Evolutionary conservation across 2,329 filamentous ascomycete species (phyloP), one percentile per base, ranked within the genome.

Genomic region (Zasmidium citrigriseum): DNA sequence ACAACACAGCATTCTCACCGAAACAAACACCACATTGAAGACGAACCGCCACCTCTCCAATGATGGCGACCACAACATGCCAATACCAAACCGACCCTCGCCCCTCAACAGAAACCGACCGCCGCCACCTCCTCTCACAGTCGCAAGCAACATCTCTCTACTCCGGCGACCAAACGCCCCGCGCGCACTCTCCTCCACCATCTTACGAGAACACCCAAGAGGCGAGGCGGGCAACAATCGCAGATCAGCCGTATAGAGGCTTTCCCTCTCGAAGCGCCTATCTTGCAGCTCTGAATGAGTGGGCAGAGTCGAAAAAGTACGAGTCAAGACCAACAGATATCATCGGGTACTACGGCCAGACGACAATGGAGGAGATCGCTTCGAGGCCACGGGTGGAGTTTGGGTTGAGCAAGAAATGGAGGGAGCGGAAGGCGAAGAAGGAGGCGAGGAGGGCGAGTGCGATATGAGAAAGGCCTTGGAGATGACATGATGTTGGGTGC

Each of bases 81-180:
- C 48, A 22, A 10, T 16, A 27, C 34, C 34, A 34, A 14, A 41
- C 34, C 34, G 4, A 41, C 34, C 0, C 96, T 11, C 41, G 53
- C 46, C 4, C n/a, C 20, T 55, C 52, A 2, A 55, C 34, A 16
- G 72, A 72, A 14, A 79, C 81, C n/a, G 78, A 78, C 5, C 60
- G 59, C 4, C 54, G 62, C n/a, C 51, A 65, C 38, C 62, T 64
- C 51, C 27, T 65, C 16, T 56, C 53, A 2, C 56, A 58, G 2
- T 66, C 64, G 12, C 47, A 55, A 14, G 45, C 60, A 11, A 56
- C 59, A 7, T 63, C 60, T 21, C 29, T 44, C 10, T 41, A 55
- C n/a, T 79, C 83, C 7, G 77, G 78, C n/a, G 78, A 81, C 5
- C 48, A 50, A 7, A 66, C 63, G 18, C 63, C 62, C 10, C 53